Conservation (phyloP, 2,329 filamentous ascomycete genomes). For the Trichoderma harzianum region DNA sequence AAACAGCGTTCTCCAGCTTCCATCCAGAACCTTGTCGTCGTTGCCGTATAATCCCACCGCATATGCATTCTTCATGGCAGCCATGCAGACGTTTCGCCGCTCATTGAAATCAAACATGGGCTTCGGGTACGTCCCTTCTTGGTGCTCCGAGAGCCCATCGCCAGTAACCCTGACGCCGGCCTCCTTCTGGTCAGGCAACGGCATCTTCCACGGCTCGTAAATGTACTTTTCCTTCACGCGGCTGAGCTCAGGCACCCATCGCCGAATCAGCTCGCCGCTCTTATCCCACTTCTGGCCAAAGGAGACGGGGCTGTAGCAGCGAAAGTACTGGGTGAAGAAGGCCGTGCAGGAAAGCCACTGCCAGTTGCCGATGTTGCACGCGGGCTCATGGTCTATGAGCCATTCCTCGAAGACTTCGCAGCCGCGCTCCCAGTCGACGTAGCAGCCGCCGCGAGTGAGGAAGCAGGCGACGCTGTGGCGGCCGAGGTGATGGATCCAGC, state of each 20-base stretch:
- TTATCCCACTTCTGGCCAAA: slow-evolving; percentile 77
- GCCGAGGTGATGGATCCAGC: slow-evolving; percentile 78
- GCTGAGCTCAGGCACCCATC: slow-evolving; percentile 65
- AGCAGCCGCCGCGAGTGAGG: slow-evolving; percentile 74
- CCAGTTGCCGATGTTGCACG: slow-evolving; percentile 74
- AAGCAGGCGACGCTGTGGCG: slow-evolving; percentile 78
- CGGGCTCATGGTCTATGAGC: slow-evolving; percentile 70
- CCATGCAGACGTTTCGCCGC: slow-evolving; percentile 59
- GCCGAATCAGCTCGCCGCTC: slow-evolving; percentile 60
- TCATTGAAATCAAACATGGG: slow-evolving; percentile 74
- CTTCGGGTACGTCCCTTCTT: slow-evolving; percentile 60
- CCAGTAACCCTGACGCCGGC: slow-evolving; percentile 62
- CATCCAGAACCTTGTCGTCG: slow-evolving; percentile 58
- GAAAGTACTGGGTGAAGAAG: slow-evolving; percentile 70
- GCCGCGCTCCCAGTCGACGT: slow-evolving; percentile 75
- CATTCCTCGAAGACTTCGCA: slow-evolving; percentile 75
- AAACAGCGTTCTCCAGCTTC: slow-evolving; percentile 51
- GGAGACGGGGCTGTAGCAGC: slow-evolving; percentile 66
- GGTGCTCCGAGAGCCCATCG: slow-evolving; percentile 43
- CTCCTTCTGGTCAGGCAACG: slow-evolving; percentile 63
- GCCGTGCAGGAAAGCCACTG: slow-evolving; percentile 74
- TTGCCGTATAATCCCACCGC: slow-evolving; percentile 61
- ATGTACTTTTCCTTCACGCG: slow-evolving; percentile 65
- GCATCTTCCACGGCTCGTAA: slow-evolving; percentile 77
- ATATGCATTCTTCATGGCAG: slow-evolving; percentile 70